Evolutionary conservation across 345 rosid genomes (phyloP).

Genomic region (Barbarea vulgaris): DNA sequence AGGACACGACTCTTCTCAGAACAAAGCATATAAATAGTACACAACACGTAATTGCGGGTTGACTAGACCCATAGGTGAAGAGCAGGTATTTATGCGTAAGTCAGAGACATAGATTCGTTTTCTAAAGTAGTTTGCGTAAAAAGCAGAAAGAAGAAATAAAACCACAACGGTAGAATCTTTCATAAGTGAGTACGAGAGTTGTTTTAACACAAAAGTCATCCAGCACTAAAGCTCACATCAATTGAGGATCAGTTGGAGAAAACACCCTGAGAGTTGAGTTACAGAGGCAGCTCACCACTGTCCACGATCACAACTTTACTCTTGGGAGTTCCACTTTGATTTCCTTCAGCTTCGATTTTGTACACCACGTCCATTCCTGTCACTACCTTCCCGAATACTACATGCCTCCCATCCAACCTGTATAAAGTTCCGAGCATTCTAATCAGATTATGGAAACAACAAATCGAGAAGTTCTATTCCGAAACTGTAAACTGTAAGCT

Average conservation of each 20-base stretch:
- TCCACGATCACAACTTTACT: slow-evolving; percentile 86
- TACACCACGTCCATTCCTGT: slow-evolving; percentile 93
- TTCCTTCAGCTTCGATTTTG: slow-evolving; percentile 95
- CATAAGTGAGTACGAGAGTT: not conserved
- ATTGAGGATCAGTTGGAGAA: not conserved
- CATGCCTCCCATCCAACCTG: slow-evolving; percentile 96
- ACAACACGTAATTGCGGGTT: not conserved
- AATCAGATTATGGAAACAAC: not conserved
- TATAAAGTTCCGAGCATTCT: not conserved
- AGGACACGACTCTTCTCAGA: not conserved
- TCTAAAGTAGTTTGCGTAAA: not conserved
- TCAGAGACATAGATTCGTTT: not conserved
- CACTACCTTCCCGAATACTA: slow-evolving; percentile 91
- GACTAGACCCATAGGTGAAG: not conserved
- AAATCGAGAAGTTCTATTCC: not conserved
- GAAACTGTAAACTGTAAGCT: not conserved
- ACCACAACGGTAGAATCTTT: not conserved
- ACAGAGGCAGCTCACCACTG: slow-evolving; percentile 90
- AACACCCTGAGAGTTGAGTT: slow-evolving; percentile 15
- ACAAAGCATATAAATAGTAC: not conserved
- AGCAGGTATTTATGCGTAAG: too few relatives aligned
- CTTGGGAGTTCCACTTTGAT: slow-evolving; percentile 83
- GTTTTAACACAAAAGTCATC: slow-evolving; percentile 9
- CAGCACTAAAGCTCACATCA: not conserved
- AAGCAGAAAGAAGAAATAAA: not conserved